These are phyloP conservation scores for Tetrahymena thermophila DNA, from an alignment of 73 alveolate species.

Conservation along the genomic window DNA sequence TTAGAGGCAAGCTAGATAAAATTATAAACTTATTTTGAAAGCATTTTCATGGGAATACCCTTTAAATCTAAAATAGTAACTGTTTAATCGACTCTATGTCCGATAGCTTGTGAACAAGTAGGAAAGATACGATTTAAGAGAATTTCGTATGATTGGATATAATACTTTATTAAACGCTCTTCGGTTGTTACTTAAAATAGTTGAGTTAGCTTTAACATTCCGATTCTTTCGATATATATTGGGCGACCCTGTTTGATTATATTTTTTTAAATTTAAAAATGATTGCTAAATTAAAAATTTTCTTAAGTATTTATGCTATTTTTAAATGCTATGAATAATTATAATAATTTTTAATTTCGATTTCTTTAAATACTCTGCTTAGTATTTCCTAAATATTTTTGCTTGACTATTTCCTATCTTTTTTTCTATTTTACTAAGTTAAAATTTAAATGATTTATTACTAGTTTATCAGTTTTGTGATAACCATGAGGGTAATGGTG, in stretches of 20 bases:
- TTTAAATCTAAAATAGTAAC: constrained; percentile 54
- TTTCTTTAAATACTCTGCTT: background rate
- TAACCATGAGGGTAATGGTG: constrained; percentile 66
- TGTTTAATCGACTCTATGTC: constrained; percentile 56
- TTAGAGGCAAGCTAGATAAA: constrained; percentile 60
- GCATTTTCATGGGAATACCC: constrained; percentile 61
- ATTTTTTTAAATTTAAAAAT: background rate
- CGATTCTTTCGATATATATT: background rate
- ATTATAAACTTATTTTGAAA: constrained; percentile 52
- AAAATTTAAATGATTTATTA: constrained; percentile 17
- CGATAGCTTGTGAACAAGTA: constrained; percentile 66
- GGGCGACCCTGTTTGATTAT: background rate
- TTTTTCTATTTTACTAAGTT: background rate
- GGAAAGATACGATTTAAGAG: constrained; percentile 51
- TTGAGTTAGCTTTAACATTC: background rate
- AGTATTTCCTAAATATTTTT: background rate
- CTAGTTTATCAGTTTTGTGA: constrained; percentile 66
- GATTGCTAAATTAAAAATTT: background rate
- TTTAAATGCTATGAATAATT: background rate
- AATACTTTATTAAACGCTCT: background rate
- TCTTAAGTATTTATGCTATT: background rate
- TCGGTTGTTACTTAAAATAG: background rate
- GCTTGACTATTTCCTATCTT: background rate
- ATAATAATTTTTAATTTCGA: background rate
- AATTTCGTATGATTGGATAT: constrained; percentile 47